phyloP scores from a whole-genome alignment of 2,329 filamentous ascomycete genomes.

The Phaeophleospora eucalypticola region DNA sequence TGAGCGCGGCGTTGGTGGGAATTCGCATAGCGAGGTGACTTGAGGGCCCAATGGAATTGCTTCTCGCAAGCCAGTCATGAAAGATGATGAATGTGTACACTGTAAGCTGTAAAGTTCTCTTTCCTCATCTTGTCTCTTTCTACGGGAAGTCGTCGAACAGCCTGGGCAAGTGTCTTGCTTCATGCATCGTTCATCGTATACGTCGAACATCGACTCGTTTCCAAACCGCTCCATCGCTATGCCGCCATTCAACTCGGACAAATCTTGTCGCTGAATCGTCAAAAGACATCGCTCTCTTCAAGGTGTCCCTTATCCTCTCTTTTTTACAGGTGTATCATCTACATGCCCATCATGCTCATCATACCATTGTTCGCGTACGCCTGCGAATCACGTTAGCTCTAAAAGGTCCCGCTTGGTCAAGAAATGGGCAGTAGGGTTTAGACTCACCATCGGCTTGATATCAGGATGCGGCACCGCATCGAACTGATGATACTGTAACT shows the following conservation, averaged over 20 bases:
- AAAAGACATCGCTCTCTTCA: neutral
- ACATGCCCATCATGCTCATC: slow-evolving; percentile 61
- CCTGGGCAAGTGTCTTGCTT: too few relatives aligned
- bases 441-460: slow-evolving; percentile 77
- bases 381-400: slow-evolving; percentile 39
- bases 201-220: neutral
- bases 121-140: too few relatives aligned
- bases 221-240: neutral
- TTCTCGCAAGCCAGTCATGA: too few relatives aligned
- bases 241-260: neutral
- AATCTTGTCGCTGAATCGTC: neutral
- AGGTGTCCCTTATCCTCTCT: neutral
- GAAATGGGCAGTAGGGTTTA: slow-evolving; percentile 27
- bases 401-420: slow-evolving; percentile 4
- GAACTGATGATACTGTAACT: slow-evolving; percentile 88
- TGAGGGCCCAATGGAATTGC: too few relatives aligned
- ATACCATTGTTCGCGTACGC: slow-evolving; percentile 82
- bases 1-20: neutral
- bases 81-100: neutral
- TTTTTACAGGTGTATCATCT: slow-evolving; percentile 2
- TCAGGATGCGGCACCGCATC: slow-evolving; percentile 94
- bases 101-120: neutral
- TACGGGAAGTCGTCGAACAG: too few relatives aligned
- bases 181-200: too few relatives aligned
- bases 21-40: neutral